Percentiles rank a stretch among this genome's conserved stretches.
Conservation (phyloP, 2,329 filamentous ascomycete genomes). For the Thelonectria rubi region DNA sequence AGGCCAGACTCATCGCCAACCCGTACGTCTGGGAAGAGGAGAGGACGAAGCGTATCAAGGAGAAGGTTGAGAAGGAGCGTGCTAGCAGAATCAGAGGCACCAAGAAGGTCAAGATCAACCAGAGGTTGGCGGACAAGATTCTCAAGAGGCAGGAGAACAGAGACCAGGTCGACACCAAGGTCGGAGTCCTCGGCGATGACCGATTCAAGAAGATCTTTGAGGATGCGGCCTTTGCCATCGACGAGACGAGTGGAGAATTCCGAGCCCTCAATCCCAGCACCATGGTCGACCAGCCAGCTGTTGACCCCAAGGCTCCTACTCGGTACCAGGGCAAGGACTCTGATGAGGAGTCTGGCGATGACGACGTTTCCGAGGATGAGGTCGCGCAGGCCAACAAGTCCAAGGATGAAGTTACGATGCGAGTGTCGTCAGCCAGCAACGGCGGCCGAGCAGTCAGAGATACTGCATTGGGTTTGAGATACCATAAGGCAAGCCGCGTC, state of each 20-base stretch:
- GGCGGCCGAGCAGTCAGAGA: conserved; percentile 65
- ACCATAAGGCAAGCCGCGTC: conserved; percentile 59
- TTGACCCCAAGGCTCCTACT: conserved; percentile 47
- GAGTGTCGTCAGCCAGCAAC: conserved; percentile 74
- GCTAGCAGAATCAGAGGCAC: conserved; percentile 91
- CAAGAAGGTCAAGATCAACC: conserved; percentile 98
- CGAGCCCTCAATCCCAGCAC: conserved; percentile 89
- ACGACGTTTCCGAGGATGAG: conserved; percentile 47
- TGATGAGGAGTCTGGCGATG: conserved; percentile 56
- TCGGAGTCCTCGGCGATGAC: conserved; percentile 79
- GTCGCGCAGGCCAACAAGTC: conserved; percentile 33
- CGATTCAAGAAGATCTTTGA: conserved; percentile 92
- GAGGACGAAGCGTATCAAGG: conserved; percentile 86
- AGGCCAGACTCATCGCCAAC: conserved; percentile 91
- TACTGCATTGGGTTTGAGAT: conserved; percentile 64
- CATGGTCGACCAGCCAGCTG: conserved; percentile 48
- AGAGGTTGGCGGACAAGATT: conserved; percentile 78
- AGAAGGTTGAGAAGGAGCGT: conserved; percentile 97
- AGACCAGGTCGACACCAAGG: conserved; percentile 64
- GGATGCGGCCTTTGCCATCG: conserved; percentile 90
- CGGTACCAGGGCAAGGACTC: conserved; percentile 53
- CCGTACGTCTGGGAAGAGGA: conserved; percentile 95
- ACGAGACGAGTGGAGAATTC: conserved; percentile 90
- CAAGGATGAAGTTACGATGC: conserved; percentile 64
- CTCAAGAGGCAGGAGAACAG: conserved; percentile 71